Evolutionary conservation across 345 rosid species (phyloP).

Genomic region (Linum lewisii): DNA sequence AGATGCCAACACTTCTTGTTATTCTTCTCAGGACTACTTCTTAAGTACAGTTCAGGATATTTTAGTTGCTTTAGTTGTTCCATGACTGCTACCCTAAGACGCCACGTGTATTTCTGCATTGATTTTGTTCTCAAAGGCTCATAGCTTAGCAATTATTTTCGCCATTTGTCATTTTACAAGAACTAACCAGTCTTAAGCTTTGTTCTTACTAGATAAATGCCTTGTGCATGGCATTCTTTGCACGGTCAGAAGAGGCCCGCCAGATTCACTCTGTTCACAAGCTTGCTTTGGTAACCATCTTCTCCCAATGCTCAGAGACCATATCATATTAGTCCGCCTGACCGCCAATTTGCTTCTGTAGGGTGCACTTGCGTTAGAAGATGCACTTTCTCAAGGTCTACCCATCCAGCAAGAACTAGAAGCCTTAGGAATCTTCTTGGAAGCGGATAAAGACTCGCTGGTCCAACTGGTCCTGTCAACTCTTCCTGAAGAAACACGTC

Average conservation of each 20-base stretch:
- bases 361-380: constrained; percentile 90
- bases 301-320: not conserved
- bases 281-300: constrained; percentile 69
- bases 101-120: no score
- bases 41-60: no score
- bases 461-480: constrained; percentile 72
- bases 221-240: constrained; percentile 89
- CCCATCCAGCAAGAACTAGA: constrained; percentile 79
- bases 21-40: no score
- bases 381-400: constrained; percentile 76
- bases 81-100: no score
- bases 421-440: constrained; percentile 44
- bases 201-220: constrained; percentile 59
- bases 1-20: no score
- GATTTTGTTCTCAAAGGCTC: not conserved
- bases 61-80: no score
- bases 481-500: constrained; percentile 80
- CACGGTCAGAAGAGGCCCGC: constrained; percentile 87
- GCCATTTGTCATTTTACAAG: not conserved
- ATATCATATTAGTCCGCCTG: not conserved
- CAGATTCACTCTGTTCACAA: constrained; percentile 87
- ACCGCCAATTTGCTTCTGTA: constrained; percentile 23
- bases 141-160: not conserved
- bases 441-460: constrained; percentile 63
- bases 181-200: not conserved